phyloP scores from a whole-genome alignment of 305 asterid genomes.

The Fraxinus sp. region DNA sequence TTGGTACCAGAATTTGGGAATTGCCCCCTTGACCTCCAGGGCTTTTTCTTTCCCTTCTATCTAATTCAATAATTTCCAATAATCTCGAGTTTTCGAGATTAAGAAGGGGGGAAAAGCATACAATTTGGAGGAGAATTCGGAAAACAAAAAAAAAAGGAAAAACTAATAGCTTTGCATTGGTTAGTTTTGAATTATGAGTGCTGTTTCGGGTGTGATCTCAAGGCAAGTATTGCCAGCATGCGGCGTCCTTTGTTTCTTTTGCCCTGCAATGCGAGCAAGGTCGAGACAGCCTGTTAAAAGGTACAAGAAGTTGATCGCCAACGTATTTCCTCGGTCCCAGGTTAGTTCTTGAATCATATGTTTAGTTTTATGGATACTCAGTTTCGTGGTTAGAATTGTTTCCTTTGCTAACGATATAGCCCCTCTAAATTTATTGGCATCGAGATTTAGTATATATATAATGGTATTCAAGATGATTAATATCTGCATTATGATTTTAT shows the following conservation, averaged over 20 bases:
- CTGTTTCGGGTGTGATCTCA: constrained; percentile 85
- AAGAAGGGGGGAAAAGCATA: constrained; percentile 72
- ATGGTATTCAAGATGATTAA: background rate
- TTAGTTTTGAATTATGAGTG: constrained; percentile 51
- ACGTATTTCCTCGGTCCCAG: constrained; percentile 82
- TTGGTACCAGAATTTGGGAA: constrained; percentile 53
- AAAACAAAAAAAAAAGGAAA: background rate
- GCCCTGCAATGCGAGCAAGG: constrained; percentile 90
- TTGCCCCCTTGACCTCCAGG: constrained; percentile 41
- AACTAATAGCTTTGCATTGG: constrained; percentile 1
- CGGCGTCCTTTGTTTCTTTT: constrained; percentile 87
- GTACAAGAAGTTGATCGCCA: constrained; percentile 94
- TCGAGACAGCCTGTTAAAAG: constrained; percentile 99
- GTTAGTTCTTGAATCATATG: constrained; percentile 43
- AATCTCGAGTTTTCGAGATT: constrained; percentile 31
- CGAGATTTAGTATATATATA: background rate
- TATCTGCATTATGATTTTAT: background rate
- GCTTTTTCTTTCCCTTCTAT: constrained; percentile 70
- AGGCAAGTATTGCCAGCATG: constrained; percentile 98
- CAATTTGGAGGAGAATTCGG: constrained; percentile 28
- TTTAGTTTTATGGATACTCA: background rate
- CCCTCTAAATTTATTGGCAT: background rate
- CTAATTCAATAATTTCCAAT: constrained; percentile 24
- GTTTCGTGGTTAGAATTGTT: background rate
- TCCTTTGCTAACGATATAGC: background rate